Conservation (phyloP, 768 basidiomycete species). For the Suillus hirtellus region DNA sequence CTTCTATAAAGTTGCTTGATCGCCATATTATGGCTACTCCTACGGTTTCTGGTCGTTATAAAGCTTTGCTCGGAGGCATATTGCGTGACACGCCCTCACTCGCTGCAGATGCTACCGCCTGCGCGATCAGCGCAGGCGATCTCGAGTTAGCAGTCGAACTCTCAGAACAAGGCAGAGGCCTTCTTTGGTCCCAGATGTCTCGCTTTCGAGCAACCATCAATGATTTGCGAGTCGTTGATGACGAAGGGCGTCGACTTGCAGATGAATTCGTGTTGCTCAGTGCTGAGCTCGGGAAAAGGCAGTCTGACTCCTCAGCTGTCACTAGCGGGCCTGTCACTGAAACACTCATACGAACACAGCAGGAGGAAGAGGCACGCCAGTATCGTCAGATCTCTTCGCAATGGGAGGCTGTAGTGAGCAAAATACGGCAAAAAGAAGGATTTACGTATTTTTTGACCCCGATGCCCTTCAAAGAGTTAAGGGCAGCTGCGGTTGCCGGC, state of each 20-base stretch:
- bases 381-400: conserved; percentile 21
- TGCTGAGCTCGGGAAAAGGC: conserved; percentile 14
- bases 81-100: conserved; percentile 15
- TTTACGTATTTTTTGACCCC: conserved; percentile 35
- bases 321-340: not conserved
- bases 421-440: conserved; percentile 26
- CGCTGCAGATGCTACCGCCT: conserved; percentile 27
- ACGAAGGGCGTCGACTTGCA: conserved; percentile 22
- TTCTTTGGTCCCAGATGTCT: conserved; percentile 32
- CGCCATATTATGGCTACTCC: conserved; percentile 20
- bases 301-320: not conserved
- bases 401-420: conserved; percentile 20
- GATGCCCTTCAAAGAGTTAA: conserved; percentile 19
- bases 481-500: conserved; percentile 25
- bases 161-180: conserved; percentile 33
- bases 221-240: conserved; percentile 18
- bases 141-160: conserved; percentile 33
- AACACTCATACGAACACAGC: conserved; percentile 5
- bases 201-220: conserved; percentile 30
- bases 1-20: conserved; percentile 19
- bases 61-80: conserved; percentile 10
- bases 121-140: conserved; percentile 25
- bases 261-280: conserved; percentile 26
- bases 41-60: conserved; percentile 21
- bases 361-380: conserved; percentile 18